A percentile compares a stretch with the other conserved stretches of the same genome.
Conservation (phyloP, 228 moss, liverwort and hornwort genomes). For the Sphagnum fallax region DNA sequence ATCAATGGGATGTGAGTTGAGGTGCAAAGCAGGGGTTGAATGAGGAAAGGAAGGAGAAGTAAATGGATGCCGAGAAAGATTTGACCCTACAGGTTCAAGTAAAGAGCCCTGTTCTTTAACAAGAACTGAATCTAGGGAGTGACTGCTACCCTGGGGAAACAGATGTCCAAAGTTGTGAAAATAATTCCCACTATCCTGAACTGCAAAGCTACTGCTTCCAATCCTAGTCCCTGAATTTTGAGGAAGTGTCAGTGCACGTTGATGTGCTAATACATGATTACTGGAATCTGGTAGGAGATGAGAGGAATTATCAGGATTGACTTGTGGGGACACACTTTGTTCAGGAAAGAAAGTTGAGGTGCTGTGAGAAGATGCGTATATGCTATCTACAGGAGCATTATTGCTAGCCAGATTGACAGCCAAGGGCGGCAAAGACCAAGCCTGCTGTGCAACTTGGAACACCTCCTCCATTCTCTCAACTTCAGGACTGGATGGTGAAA, state of each 20-base stretch:
- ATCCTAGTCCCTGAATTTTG: conserved; percentile 34
- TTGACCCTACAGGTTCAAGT: conserved; percentile 44
- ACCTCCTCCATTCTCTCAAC: conserved; percentile 48
- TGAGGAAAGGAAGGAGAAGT: conserved; percentile 15
- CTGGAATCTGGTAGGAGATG: conserved; percentile 47
- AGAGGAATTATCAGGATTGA: conserved; percentile 17
- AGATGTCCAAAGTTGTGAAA: conserved; percentile 55
- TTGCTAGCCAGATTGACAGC: conserved; percentile 45
- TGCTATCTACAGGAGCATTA: too few species aligned
- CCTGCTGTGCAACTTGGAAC: conserved; percentile 37
- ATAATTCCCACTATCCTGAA: conserved; percentile 49
- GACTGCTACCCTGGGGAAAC: conserved; percentile 36
- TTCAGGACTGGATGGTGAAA: conserved; percentile 59
- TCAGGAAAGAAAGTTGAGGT: conserved; percentile 23
- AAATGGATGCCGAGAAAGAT: conserved; percentile 50
- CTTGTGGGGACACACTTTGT: conserved; percentile 13
- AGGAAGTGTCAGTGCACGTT: conserved; percentile 41
- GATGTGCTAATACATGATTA: conserved; percentile 28
- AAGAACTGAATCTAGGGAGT: conserved; percentile 50
- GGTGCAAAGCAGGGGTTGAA: conserved; percentile 33
- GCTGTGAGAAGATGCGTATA: too few species aligned
- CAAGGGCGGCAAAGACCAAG: conserved; percentile 70
- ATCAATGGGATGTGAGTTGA: conserved; percentile 14
- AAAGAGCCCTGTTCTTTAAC: conserved; percentile 22
- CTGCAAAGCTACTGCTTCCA: conserved; percentile 33